A percentile compares a stretch with the other conserved stretches of the same genome.
phyloP scores from a whole-genome alignment of 2,329 filamentous ascomycete genomes.

The Aspergillus ustus region DNA sequence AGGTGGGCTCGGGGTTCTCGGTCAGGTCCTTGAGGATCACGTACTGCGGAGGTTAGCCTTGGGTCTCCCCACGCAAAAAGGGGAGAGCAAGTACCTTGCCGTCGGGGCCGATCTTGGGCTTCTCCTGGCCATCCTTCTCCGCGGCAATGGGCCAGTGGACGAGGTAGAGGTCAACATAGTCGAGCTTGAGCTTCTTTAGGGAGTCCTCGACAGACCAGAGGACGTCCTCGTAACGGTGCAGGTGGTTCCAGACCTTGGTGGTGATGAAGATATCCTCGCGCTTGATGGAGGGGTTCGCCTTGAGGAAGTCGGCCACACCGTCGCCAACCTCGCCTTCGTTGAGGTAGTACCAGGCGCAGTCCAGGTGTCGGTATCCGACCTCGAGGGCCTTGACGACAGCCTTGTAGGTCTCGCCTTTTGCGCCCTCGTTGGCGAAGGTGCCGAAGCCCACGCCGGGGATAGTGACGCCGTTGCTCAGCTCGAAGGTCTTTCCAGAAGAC shows the following conservation, averaged over 20 bases:
- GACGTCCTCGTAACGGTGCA: conserved; percentile 53
- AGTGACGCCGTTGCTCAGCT: conserved; percentile 61
- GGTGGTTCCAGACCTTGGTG: conserved; percentile 60
- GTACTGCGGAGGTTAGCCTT: conserved; percentile 48
- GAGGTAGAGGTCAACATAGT: conserved; percentile 74
- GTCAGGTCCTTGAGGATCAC: conserved; percentile 68
- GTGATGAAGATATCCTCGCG: conserved; percentile 57
- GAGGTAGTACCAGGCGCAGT: conserved; percentile 61
- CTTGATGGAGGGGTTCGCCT: conserved; percentile 52
- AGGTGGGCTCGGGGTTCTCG: conserved; percentile 66
- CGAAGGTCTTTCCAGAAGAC: conserved; percentile 60
- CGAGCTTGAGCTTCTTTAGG: conserved; percentile 67
- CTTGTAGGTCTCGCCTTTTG: conserved; percentile 62
- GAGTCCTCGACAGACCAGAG: conserved; percentile 61
- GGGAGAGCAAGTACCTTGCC: conserved; percentile 49
- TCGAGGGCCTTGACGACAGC: conserved; percentile 56
- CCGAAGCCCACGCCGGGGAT: conserved; percentile 69
- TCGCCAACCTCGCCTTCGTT: conserved; percentile 60
- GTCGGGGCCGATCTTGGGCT: conserved; percentile 56
- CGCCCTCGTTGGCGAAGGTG: conserved; percentile 69
- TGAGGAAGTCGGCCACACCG: conserved; percentile 60
- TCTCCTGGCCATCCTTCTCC: conserved; percentile 54
- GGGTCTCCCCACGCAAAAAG: conserved; percentile 13
- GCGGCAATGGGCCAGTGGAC: conserved; percentile 57
- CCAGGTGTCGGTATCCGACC: conserved; percentile 59